Evolutionary conservation across 192 early-diverging fungal species (phyloP).

Genomic region (Coemansia sp.): DNA sequence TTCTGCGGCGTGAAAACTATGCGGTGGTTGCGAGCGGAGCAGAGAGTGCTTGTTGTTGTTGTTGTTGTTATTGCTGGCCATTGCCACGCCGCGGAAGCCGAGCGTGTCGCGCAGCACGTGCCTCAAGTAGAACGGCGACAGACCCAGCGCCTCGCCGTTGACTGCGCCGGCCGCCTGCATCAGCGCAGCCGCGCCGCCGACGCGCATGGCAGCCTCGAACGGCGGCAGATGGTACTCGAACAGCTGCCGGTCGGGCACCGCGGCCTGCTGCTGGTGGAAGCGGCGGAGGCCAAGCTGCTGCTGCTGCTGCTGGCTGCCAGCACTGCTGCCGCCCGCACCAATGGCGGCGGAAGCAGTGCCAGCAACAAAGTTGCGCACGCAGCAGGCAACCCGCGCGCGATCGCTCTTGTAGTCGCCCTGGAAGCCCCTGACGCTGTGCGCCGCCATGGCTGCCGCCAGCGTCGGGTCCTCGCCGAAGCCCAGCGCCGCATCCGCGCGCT

Average conservation of each 20-base stretch:
- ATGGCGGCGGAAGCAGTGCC: too few species aligned
- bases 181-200: conserved; percentile 56
- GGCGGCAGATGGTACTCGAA: conserved; percentile 64
- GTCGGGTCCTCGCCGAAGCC: conserved; percentile 61
- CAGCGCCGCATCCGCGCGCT: conserved; percentile 40
- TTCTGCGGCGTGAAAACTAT: conserved; percentile 15
- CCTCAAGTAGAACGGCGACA: conserved; percentile 56
- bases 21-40: conserved; percentile 21
- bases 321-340: not conserved
- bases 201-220: conserved; percentile 58
- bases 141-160: conserved; percentile 60
- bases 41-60: not conserved
- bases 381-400: conserved; percentile 59
- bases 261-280: too few species aligned
- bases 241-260: conserved; percentile 29
- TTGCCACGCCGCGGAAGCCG: conserved; percentile 60
- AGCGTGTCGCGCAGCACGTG: conserved; percentile 55
- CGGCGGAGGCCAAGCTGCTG: too few species aligned
- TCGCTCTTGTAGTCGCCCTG: conserved; percentile 70
- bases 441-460: conserved; percentile 55
- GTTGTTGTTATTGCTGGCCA: conserved; percentile 48
- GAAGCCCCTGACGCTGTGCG: conserved; percentile 55
- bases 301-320: not conserved
- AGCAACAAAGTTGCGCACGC: conserved; percentile 59
- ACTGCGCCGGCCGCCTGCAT: conserved; percentile 59